These are phyloP conservation scores for Teratosphaeria gauchensis DNA, from an alignment of 2,329 filamentous ascomycete species.

Conservation along the genomic window DNA sequence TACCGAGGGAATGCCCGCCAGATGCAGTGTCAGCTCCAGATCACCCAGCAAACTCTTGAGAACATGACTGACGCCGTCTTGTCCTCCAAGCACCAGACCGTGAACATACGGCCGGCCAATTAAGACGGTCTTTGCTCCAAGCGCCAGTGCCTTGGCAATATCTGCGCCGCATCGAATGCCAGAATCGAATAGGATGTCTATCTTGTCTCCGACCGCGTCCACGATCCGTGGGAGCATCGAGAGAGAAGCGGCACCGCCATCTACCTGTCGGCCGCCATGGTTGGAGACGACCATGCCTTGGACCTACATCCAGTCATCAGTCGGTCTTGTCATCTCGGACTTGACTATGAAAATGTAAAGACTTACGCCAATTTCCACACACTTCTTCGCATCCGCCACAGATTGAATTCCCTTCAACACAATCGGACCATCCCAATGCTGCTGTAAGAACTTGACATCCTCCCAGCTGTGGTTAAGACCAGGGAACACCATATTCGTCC, in stretches of 20 bases:
- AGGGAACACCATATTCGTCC: slow-evolving; percentile 42
- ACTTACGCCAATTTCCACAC: slow-evolving; percentile 31
- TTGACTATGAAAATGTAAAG: not conserved
- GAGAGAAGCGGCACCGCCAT: slow-evolving; percentile 32
- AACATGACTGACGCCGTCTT: slow-evolving; percentile 42
- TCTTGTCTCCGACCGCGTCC: slow-evolving; percentile 44
- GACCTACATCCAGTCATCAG: not conserved
- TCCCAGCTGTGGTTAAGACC: slow-evolving; percentile 41
- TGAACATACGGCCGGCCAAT: slow-evolving; percentile 51
- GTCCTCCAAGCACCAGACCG: slow-evolving; percentile 46
- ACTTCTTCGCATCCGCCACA: slow-evolving; percentile 36
- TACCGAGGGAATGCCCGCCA: slow-evolving; percentile 7
- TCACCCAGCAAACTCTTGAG: slow-evolving; percentile 11
- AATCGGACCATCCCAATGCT: slow-evolving; percentile 55
- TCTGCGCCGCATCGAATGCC: slow-evolving; percentile 42
- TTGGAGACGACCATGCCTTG: slow-evolving; percentile 43
- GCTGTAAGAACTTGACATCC: slow-evolving; percentile 46
- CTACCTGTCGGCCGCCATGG: slow-evolving; percentile 15
- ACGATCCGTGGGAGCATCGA: slow-evolving; percentile 52
- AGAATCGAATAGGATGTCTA: slow-evolving; percentile 43
- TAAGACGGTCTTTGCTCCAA: slow-evolving; percentile 49
- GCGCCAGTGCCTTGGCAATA: slow-evolving; percentile 41
- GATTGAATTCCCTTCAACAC: slow-evolving; percentile 47
- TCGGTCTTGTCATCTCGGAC: not conserved
- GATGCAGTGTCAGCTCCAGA: slow-evolving; percentile 12